Evolutionary conservation across 176 grass and related monocot species (phyloP), one percentile per base, ranked within the genome.

Genomic region (Thalia dealbata): DNA sequence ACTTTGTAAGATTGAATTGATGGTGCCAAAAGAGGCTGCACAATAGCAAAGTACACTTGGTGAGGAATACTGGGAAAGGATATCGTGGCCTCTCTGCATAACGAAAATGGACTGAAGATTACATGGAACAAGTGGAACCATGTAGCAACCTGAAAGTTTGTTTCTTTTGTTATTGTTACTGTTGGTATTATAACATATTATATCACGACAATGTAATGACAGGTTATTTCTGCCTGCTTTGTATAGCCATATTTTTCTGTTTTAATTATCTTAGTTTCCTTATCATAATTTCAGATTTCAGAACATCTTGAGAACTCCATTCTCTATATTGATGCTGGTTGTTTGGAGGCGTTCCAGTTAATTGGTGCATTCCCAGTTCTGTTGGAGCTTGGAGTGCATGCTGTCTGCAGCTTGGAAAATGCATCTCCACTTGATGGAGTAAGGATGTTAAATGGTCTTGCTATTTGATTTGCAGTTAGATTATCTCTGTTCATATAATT

Each of bases 341-440:
- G 86, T 26, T 68, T 83, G 67, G 95, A 97, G 41, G 78, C 90
- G 0, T 91, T 97, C 79, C 95, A 88, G 75, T 91, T 97, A 61
- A 64, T 85, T 43, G 93, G 93, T 46, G 89, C 87, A 8, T 91
- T 99, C 60, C 87, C 89, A 44, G 52, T 91, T 38, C 80, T 99
- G 51, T 77, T 93, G 50, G 83, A 99, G 51, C 90, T 99, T 11
- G 83, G 85, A 23, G 83, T 76, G 43, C 85, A 85, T 28, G 80
- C 81, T 2, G 71, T 99, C 0, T 99, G 90, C 81, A 79, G 83
- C 82, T 88, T 99, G 71, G 95, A 93, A 69, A 81, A 75, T 46
- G 56, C 82, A 10, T 91, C 87, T 76, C 88, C 92, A 62, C 74
- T 91, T 73, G 89, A 96, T 75, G 77, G 73, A 75, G 90, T 99